Evolutionary conservation across 2,329 filamentous ascomycete genomes (phyloP).

Genomic region (Fusarium compactum): DNA sequence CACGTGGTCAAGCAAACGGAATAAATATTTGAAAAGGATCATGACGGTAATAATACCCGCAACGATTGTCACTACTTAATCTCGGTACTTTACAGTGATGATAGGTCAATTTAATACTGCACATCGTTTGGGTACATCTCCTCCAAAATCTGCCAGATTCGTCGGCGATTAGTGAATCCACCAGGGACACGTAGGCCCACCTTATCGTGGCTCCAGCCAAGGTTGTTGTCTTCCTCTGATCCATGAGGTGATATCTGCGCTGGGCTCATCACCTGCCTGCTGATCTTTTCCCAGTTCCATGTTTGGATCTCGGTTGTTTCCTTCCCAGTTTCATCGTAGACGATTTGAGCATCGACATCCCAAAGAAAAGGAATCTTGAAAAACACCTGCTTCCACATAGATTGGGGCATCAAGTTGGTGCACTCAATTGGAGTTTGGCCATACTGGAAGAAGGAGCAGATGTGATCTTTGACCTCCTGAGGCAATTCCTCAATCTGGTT

Average conservation of each 20-base stretch:
- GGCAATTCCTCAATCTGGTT: background rate
- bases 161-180: slow-evolving; percentile 9
- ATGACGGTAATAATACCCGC: no score
- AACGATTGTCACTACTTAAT: no score
- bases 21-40: no score
- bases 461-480: background rate
- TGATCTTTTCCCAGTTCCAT: slow-evolving; percentile 23
- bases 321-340: background rate
- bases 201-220: background rate
- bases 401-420: background rate
- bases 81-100: no score
- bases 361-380: slow-evolving; percentile 17
- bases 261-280: slow-evolving; percentile 3
- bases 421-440: background rate
- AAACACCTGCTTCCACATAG: slow-evolving; percentile 7
- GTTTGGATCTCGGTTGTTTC: background rate
- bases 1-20: no score
- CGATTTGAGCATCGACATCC: background rate
- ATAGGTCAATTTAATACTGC: background rate
- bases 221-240: background rate
- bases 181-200: background rate
- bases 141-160: slow-evolving; percentile 29
- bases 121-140: slow-evolving; percentile 13
- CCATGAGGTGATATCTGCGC: background rate
- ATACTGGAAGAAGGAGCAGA: background rate